Evolutionary conservation across 1,284 basidiomycete genomes (phyloP).

Genomic region (Microbotryum silenes-acaulis): DNA sequence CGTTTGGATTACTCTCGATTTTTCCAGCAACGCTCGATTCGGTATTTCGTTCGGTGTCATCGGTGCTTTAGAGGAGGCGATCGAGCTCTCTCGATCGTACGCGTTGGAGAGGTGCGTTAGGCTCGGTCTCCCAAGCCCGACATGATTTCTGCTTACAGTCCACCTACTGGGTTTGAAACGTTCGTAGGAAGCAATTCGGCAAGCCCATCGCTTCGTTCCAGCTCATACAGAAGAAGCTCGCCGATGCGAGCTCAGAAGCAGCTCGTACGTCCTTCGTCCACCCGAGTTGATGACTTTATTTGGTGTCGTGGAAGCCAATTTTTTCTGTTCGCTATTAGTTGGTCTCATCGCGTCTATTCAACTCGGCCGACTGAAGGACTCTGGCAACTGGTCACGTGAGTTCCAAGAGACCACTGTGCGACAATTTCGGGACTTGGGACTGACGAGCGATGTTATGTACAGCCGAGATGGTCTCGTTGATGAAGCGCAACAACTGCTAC

Average conservation of each 20-base stretch:
- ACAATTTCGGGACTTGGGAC: background rate
- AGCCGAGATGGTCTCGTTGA: constrained; percentile 85
- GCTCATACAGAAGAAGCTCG: constrained; percentile 85
- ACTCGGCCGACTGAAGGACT: constrained; percentile 84
- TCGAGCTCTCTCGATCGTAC: constrained; percentile 69
- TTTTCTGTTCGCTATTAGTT: background rate
- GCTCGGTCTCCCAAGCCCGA: background rate
- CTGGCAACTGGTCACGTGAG: constrained; percentile 55
- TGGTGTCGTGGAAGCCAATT: constrained; percentile 43
- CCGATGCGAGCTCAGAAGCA: constrained; percentile 80
- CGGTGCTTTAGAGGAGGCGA: constrained; percentile 88
- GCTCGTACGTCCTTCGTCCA: constrained; percentile 68
- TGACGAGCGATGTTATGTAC: background rate
- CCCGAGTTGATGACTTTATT: background rate
- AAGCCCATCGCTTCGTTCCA: constrained; percentile 90
- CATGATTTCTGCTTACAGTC: no score
- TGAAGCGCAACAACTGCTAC: constrained; percentile 94
- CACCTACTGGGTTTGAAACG: no score
- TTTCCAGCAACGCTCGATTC: constrained; percentile 59
- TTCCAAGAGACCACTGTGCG: background rate
- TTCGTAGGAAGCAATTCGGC: constrained; percentile 62
- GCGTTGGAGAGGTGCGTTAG: constrained; percentile 66
- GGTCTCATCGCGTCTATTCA: constrained; percentile 44
- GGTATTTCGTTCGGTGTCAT: constrained; percentile 73
- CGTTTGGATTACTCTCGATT: constrained; percentile 5